A percentile compares a stretch with the other conserved stretches of the same genome.
phyloP scores from a whole-genome alignment of 495 filamentous ascomycete genomes.

The Penicillium mononematosum region DNA sequence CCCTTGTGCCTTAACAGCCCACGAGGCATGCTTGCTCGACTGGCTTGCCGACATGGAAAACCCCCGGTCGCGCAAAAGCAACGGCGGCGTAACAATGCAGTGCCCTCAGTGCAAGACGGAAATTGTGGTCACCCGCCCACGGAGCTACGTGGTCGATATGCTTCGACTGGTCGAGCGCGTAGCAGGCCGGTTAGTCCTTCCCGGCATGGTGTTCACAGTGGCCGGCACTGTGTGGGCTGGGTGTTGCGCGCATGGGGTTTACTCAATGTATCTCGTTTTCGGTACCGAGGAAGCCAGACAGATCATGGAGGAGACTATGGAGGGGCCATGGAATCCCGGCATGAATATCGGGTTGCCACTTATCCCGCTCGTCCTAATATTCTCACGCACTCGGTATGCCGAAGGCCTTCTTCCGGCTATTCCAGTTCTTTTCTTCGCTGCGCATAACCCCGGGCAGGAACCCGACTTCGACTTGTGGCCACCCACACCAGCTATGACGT shows the following conservation, averaged over 20 bases:
- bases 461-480: conserved; percentile 62
- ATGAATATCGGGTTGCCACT: conserved; percentile 58
- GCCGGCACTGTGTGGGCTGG: conserved; percentile 54
- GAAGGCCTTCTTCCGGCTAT: conserved; percentile 61
- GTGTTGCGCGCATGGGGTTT: conserved; percentile 57
- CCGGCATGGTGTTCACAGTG: conserved; percentile 56
- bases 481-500: conserved; percentile 67
- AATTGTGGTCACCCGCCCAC: conserved; percentile 70
- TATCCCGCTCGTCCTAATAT: conserved; percentile 59
- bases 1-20: conserved; percentile 82
- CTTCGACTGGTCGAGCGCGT: conserved; percentile 53
- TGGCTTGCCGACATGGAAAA: conserved; percentile 86
- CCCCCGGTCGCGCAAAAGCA: conserved; percentile 51
- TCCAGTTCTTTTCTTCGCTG: conserved; percentile 61
- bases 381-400: conserved; percentile 57
- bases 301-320: conserved; percentile 45
- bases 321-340: conserved; percentile 42
- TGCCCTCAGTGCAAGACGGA: conserved; percentile 88
- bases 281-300: conserved; percentile 56
- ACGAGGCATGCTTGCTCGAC: conserved; percentile 84
- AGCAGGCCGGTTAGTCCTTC: conserved; percentile 58
- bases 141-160: conserved; percentile 62
- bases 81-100: conserved; percentile 55
- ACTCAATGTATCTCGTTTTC: conserved; percentile 62
- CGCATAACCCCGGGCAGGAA: conserved; percentile 44